Base-by-base conservation (phyloP, 805 yeast species). In the Isabelozyma heimii region DNA sequence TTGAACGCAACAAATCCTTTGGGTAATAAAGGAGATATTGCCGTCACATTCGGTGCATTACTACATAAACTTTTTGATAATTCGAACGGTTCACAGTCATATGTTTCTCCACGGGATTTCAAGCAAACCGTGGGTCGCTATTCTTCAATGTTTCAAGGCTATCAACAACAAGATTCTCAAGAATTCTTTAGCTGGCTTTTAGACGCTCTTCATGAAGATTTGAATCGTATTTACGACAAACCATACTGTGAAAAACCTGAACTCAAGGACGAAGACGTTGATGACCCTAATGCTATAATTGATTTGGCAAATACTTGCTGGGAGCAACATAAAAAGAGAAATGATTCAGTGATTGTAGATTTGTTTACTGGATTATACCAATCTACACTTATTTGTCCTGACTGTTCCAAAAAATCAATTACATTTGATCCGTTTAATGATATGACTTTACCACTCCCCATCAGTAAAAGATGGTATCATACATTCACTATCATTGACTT, bases 391-490 rank as follows among this genome's bases (percentile, higher is more conserved):
- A 77, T 86, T 10, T 92, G 99, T 62, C 98, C 98, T 0, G 83
- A 70, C 8, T 94, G 99, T 67, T 63, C 76, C 15, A 85, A 85
- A 56, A 80, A 88, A 7, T 86, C 95, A 26, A 79, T 92, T 24
- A 91, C 97, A 0, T 94, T 91, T 69, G 99, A 92, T 64, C 98
- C 99, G 0, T 92, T 83, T 61, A 89, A 84, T 68, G 97, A 91
- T 61, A 70, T 92, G 54, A 91, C 99, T 0, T 70, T 92, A 41
- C 98, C 98, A 0, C 72, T 92, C 20, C 98, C 98, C 0, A 81
- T 85, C 2, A 80, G 81, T 43, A 80, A 83, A 44, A 73, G 78
- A 43, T 91, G 97, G 97, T 68, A 72, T 30, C 85, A 83, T 39
- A 77, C 77, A 16, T 75, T 92, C 35, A 72, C 79, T 1, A 69